Base-by-base conservation (phyloP, 2,329 filamentous ascomycete species). In the Tolypocladium tropicale region DNA sequence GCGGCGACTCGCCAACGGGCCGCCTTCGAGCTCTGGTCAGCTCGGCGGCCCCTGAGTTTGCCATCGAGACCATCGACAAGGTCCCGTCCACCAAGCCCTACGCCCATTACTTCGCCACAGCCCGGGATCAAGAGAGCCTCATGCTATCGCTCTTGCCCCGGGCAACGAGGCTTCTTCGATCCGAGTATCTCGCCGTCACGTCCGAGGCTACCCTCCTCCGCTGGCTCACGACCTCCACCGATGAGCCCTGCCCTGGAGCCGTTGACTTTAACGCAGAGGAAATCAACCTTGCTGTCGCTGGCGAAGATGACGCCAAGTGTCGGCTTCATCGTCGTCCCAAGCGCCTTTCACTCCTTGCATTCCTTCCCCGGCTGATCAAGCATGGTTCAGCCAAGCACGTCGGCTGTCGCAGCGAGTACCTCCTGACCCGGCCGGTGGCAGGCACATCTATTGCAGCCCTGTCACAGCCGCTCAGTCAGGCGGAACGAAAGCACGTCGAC, bases 121-220 rank as follows among this genome's bases (percentile, higher is more conserved):
- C 76, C 48, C 73, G 72, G n/a, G 70, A 77, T 54, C 71, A 70
- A 9, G 69, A 70, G 18, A 65, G 61, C 11, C 62, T 80, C 28
- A 58, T 75, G 32, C 68, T 81, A 43, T 70, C 73, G 37, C 62
- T 78, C 4, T 66, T 76, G n/a, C 75, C 75, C 7, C 65, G 70
- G 37, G 60, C 70, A n/a, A 64, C 73, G 53, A 72, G 73, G 55
- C 67, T 79, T 32, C 67, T 82, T 34, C 73, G 78, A 33, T 75
- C 68, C 52, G 79, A 82, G 62, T 72, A 72, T 52, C 70, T 65
- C 37, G 70, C 74, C 46, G 67, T 77, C 52, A 63, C 67, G 28
- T 74, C 76, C 25, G 78, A 81, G 60, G 74, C 74, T 11, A 64
- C 69, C 10, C 61, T 78, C 2, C 61, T 81, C 39, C 67, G 65